phyloP scores from a whole-genome alignment of 2,329 filamentous ascomycete genomes.

The Sporothrix luriei region DNA sequence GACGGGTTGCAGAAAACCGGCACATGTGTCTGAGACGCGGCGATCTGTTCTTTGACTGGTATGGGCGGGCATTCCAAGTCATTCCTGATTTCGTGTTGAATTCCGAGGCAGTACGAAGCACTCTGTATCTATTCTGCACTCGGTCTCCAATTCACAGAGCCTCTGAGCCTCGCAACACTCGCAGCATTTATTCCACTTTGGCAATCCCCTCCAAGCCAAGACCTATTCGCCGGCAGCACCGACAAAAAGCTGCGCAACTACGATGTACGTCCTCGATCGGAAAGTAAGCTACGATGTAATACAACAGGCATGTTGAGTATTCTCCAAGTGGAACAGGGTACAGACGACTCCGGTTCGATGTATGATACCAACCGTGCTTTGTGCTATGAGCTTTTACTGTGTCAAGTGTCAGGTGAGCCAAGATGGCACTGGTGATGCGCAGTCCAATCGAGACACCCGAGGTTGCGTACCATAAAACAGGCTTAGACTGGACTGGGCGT shows the following conservation, averaged over 20 bases:
- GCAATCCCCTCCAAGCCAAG: neutral
- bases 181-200: neutral
- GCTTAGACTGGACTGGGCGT: neutral
- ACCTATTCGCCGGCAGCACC: neutral
- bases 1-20: neutral
- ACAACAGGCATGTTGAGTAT: neutral
- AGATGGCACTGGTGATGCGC: neutral
- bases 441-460: constrained; percentile 5
- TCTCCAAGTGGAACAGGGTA: neutral
- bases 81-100: neutral
- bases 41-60: constrained; percentile 9
- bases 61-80: neutral
- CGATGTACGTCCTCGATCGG: neutral
- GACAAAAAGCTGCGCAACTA: constrained; percentile 9
- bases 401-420: constrained; percentile 5
- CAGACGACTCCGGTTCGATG: neutral
- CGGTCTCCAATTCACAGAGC: neutral
- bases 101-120: no score
- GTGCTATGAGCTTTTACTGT: neutral
- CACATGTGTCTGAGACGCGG: constrained; percentile 19
- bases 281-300: neutral
- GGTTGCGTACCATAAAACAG: constrained; percentile 5
- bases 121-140: neutral
- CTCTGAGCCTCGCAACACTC: neutral
- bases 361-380: no score